Evolutionary conservation across 345 rosid species (phyloP).

Genomic region (Sisymbrium irio): DNA sequence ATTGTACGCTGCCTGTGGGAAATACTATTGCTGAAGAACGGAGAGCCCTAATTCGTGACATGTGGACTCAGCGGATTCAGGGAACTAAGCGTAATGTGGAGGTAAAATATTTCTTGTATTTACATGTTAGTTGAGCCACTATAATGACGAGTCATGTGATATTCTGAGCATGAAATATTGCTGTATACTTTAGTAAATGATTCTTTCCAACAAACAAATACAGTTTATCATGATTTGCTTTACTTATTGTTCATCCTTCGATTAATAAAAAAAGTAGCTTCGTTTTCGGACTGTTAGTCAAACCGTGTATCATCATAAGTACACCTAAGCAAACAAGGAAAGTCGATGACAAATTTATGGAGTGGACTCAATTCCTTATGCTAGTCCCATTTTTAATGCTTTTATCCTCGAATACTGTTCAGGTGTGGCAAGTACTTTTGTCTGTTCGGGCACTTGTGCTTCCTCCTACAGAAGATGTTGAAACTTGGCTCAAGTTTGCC

Average conservation of each 20-base stretch:
- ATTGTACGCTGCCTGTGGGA: slow-evolving; percentile 78
- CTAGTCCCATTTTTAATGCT: slow-evolving; percentile 3
- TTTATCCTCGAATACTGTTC: slow-evolving; percentile 23
- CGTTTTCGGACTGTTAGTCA: slow-evolving; percentile 4
- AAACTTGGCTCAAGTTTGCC: slow-evolving; percentile 95
- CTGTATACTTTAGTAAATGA: neutral
- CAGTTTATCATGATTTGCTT: neutral
- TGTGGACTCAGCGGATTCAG: slow-evolving; percentile 98
- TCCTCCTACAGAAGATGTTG: slow-evolving; percentile 91
- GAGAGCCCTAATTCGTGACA: slow-evolving; percentile 82
- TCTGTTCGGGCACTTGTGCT: slow-evolving; percentile 90
- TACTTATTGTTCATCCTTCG: neutral
- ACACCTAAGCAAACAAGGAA: slow-evolving; percentile 8
- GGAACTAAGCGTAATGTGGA: slow-evolving; percentile 96
- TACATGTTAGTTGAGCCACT: too few relatives aligned
- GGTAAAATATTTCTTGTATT: slow-evolving; percentile 44
- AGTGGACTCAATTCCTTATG: neutral
- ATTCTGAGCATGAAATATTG: slow-evolving; percentile 20
- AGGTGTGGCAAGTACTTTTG: slow-evolving; percentile 96
- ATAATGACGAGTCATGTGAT: neutral
- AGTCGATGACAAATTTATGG: neutral
- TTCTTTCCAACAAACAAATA: neutral
- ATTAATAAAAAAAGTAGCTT: neutral
- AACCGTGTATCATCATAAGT: neutral
- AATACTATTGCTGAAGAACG: slow-evolving; percentile 81